Evolutionary conservation across 1,284 basidiomycete species (phyloP).

Genomic region (Nidula niveotomentosa): DNA sequence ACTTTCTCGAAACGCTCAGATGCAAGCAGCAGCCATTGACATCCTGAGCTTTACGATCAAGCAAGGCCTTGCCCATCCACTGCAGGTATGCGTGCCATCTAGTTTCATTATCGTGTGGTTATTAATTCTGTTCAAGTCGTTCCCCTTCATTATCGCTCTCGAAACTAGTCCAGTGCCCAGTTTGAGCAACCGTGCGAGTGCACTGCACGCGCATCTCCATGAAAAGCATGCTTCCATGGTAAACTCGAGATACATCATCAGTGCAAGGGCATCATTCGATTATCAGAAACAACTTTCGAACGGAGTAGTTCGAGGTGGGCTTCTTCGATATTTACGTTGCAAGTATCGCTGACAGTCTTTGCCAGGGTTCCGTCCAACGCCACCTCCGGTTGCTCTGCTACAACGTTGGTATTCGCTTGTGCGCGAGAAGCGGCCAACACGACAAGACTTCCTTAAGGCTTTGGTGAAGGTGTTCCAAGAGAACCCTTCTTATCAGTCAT

Average conservation of each 20-base stretch:
- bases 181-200: constrained; percentile 75
- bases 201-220: constrained; percentile 82
- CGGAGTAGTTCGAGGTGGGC: constrained; percentile 15
- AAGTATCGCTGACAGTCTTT: constrained; percentile 19
- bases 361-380: constrained; percentile 64
- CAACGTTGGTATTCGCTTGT: constrained; percentile 91
- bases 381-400: constrained; percentile 69
- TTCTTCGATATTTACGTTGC: too few relatives aligned
- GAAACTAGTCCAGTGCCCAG: constrained; percentile 75
- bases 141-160: constrained; percentile 91
- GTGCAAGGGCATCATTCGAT: constrained; percentile 77
- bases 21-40: constrained; percentile 87
- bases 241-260: constrained; percentile 82
- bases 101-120: background rate
- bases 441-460: constrained; percentile 86
- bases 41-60: constrained; percentile 91
- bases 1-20: constrained; percentile 64
- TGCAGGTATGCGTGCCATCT: constrained; percentile 55
- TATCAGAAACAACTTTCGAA: constrained; percentile 71
- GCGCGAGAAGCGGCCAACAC: constrained; percentile 82
- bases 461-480: constrained; percentile 81
- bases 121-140: constrained; percentile 53
- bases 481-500: constrained; percentile 40
- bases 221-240: constrained; percentile 89
- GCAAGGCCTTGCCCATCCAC: constrained; percentile 94